These are phyloP conservation scores for Solanum hybrid DNA, from an alignment of 305 asterid species.

Conservation along the genomic window DNA sequence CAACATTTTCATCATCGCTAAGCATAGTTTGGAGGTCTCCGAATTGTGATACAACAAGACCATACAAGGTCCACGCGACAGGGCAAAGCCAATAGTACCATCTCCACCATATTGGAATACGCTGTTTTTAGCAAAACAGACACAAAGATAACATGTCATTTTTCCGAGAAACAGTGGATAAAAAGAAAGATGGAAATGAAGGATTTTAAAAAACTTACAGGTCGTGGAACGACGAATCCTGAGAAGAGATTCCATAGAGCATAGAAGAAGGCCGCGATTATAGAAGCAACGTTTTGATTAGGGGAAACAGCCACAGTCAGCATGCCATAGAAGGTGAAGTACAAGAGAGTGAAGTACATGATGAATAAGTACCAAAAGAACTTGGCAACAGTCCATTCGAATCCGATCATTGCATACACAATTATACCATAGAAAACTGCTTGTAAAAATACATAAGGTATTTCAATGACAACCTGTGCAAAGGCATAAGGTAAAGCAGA, in stretches of 20 bases:
- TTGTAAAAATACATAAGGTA: constrained; percentile 10
- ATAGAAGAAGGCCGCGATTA: constrained; percentile 4
- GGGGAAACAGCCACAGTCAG: constrained; percentile 13
- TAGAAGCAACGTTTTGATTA: constrained; percentile 7
- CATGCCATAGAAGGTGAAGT: constrained; percentile 16
- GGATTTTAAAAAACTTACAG: not conserved
- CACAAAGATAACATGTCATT: constrained; percentile 4
- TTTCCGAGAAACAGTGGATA: not conserved
- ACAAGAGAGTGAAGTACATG: constrained; percentile 3
- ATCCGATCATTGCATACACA: constrained; percentile 10
- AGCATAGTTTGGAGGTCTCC: not conserved
- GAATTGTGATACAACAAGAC: constrained; percentile 12
- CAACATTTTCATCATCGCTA: no score
- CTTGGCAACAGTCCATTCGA: constrained; percentile 12
- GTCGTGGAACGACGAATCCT: constrained; percentile 14
- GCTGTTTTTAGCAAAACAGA: not conserved
- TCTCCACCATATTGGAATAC: constrained; percentile 17
- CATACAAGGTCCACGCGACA: constrained; percentile 12
- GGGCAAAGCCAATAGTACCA: constrained; percentile 17
- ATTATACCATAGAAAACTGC: constrained; percentile 5
- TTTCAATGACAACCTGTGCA: constrained; percentile 7
- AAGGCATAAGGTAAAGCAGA: constrained; percentile 12
- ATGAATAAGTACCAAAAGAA: constrained; percentile 6
- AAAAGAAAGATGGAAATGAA: not conserved
- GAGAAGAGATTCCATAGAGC: constrained; percentile 11